Evolutionary conservation across 2,329 filamentous ascomycete species (phyloP), one percentile per base, ranked within the genome.

Genomic region (Byssothecium circinans): DNA sequence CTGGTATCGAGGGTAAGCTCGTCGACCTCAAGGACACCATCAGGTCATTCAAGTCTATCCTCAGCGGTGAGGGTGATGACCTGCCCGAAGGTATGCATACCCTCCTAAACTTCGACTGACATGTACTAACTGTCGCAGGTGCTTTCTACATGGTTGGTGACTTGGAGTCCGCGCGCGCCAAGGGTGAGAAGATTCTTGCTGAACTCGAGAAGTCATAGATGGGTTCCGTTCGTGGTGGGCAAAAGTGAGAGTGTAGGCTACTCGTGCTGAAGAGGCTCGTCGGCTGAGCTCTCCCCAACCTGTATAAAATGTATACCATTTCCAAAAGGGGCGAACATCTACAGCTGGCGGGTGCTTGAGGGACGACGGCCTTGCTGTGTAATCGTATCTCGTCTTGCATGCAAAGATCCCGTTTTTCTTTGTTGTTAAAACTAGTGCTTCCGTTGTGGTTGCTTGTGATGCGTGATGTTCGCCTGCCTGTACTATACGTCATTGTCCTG

Each of bases 181-280:
- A 99, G 90, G 94, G 92, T 81, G 91, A 96, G 86, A 96, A 97
- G 91, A 97, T 99, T 83, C 81, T 99, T 74, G 91, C 94, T 68
- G 94, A 97, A 69, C 83, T 97, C 68, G 89, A 94, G 67, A 70
- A 71, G 66, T 66, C 62, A 62, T 71, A 69, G 58, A 65, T 56
- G 59, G 41, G 8, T 32, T 43, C 45, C 44, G 51, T 54, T 48
- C 54, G 58, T 60, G 60, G 61, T 61, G 58, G 61, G 58, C 53
- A 63, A 57, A 63, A 59, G 57, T 62, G 63, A 68, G 59, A 61
- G 60, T 43, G 57, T 46, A 57, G 57, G 64, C 59, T 60, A 67
- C 54, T 57, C 20, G 56, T 62, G 60, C 61, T 60, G 48, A 61
- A 52, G 49, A 60, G 59, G 58, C 50, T 62, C 61, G 64, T 58